Evolutionary conservation across 805 yeast genomes (phyloP).

Genomic region (Monosporozyma unispora): DNA sequence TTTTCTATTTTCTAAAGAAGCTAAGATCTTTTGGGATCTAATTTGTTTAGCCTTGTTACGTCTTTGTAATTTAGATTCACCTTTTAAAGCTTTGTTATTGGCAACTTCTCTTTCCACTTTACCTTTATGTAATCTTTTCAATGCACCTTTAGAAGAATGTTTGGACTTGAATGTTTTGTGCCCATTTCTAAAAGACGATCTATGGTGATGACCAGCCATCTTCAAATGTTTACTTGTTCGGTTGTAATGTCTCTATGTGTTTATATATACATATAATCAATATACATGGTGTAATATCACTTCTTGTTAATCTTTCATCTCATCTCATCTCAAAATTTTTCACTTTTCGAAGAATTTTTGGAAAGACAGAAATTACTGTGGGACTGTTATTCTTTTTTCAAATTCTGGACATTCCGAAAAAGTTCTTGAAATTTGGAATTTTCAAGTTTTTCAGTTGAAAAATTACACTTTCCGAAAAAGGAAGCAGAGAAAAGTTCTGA

Average conservation of each 20-base stretch:
- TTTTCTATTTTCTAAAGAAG: constrained; percentile 49
- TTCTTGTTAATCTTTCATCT: neutral
- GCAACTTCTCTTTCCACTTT: constrained; percentile 67
- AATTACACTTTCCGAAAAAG: no score
- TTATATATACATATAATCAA: no score
- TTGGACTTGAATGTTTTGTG: constrained; percentile 88
- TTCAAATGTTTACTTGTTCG: no score
- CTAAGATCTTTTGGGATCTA: constrained; percentile 59
- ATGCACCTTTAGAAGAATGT: constrained; percentile 81
- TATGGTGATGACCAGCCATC: constrained; percentile 76
- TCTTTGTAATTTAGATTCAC: constrained; percentile 50
- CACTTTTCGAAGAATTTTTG: neutral
- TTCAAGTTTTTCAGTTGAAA: neutral
- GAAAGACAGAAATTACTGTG: no score
- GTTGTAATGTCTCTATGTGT: neutral
- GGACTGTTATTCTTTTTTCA: neutral
- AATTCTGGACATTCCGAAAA: no score
- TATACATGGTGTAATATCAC: no score
- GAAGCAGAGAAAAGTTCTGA: no score
- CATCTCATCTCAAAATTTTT: neutral
- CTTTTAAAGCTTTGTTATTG: constrained; percentile 25
- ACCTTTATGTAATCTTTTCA: constrained; percentile 76
- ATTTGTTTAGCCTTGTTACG: constrained; percentile 72
- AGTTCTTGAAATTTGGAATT: no score
- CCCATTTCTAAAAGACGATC: constrained; percentile 71